phyloP scores from a whole-genome alignment of 371 early-diverging fungal species.

The Lichtheimia ramosa region DNA sequence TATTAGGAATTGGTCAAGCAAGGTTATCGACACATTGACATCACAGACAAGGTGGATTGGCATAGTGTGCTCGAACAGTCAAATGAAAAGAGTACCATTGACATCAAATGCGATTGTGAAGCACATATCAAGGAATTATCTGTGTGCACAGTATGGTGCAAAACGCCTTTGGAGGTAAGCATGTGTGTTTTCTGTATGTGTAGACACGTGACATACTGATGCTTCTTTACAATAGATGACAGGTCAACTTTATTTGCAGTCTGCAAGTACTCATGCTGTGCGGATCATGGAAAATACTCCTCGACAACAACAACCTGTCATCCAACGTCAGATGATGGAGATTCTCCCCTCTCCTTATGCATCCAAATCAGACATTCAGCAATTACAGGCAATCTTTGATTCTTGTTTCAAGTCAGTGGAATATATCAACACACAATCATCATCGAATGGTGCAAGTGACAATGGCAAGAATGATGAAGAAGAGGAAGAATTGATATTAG shows the following conservation, averaged over 20 bases:
- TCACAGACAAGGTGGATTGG: slow-evolving; percentile 35
- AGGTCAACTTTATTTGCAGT: slow-evolving; percentile 29
- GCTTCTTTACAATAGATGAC: slow-evolving; percentile 6
- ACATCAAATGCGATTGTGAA: background rate
- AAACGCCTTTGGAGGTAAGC: slow-evolving; percentile 26
- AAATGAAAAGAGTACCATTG: slow-evolving; percentile 11
- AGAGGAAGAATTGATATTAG: slow-evolving; percentile 20
- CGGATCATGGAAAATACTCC: background rate
- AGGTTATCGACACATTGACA: slow-evolving; percentile 36
- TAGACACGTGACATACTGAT: no score
- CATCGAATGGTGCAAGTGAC: background rate
- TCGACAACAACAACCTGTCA: background rate
- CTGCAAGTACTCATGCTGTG: slow-evolving; percentile 7
- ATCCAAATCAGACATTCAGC: background rate
- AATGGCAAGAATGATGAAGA: background rate
- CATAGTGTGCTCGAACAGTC: slow-evolving; percentile 1
- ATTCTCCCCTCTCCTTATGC: background rate
- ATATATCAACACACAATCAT: no score
- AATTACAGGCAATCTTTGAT: background rate
- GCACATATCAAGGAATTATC: slow-evolving; percentile 22
- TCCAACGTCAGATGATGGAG: background rate
- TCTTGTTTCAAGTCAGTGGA: background rate
- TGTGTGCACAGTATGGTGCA: slow-evolving; percentile 32
- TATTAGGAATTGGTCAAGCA: slow-evolving; percentile 9
- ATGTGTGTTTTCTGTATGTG: background rate